Evolutionary conservation across 805 yeast genomes (phyloP), one percentile per base, ranked within the genome.

Genomic region (Cyberlindnera maclurae): DNA sequence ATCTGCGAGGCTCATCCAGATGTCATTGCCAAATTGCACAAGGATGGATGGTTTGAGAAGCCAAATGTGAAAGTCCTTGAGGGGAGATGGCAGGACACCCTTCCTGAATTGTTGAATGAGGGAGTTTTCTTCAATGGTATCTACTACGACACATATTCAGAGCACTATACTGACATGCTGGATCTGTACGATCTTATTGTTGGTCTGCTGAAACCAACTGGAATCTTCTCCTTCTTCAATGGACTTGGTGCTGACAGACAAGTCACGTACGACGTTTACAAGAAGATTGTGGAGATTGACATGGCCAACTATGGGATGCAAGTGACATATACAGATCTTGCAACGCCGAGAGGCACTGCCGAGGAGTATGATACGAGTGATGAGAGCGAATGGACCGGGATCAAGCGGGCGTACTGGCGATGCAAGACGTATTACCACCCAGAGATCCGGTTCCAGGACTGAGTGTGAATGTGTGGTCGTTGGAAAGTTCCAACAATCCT

Each of bases 1-100:
- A 90, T 89, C 31, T 79, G 86, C 42, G 97, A 89, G 59, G 96
- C 97, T 0, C 97, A 89, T 55, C 96, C 97, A 2, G 95, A 85
- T 49, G 97, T 89, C 10, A 62, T 90, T 26, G 58, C 59, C 1
- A 79, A 83, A 51, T 63, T 89, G 70, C 66, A 67, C 40, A 52
- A 58, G 2, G 89, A 82, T 50, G 96, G 96, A 1, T 90, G 97
- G 97, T 77, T 73, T 56, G 79, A 78, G 3, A 82, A 75, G 51
- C 65, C 72, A 12, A 77, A 76, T 43, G 96, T 89, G 28, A 77
- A 75, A 2, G 65, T 89, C 2, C 62, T 90, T 27, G 83, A 78
- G 50, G 97, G 97, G n/a, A 74, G 86, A 57, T 89, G 97, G 97
- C 96, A 90, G 59, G 93, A 83, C 29, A 72, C 78, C 6, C 57